A percentile compares a stretch with the other conserved stretches of the same genome.
Evolutionary conservation across 306 rosid genomes (phyloP).

Genomic region (Purshia tridentata): DNA sequence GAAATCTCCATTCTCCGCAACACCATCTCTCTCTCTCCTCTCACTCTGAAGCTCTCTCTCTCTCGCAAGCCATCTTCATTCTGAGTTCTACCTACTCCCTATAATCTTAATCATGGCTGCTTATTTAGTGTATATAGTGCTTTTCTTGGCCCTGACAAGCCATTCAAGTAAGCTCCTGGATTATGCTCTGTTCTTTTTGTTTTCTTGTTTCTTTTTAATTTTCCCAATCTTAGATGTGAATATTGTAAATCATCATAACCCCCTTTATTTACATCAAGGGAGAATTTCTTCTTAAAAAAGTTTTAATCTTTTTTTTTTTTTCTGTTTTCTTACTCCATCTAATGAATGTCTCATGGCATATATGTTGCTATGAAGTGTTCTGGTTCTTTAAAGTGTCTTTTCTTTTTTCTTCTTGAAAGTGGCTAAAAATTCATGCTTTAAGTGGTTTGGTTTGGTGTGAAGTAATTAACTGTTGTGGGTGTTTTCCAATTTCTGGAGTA

Average conservation of each 20-base stretch:
- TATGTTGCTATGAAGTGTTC: not conserved
- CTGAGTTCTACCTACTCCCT: constrained; percentile 18
- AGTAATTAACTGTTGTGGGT: constrained; percentile 9
- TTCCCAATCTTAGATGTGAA: constrained; percentile 16
- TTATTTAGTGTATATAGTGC: constrained; percentile 39
- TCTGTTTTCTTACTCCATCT: constrained; percentile 3
- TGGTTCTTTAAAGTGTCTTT: not conserved
- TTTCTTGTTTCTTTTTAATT: not conserved
- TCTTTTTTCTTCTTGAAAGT: not conserved
- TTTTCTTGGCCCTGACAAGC: constrained; percentile 56
- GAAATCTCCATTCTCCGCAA: constrained; percentile 31
- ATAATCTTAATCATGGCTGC: constrained; percentile 53
- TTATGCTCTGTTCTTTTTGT: not conserved
- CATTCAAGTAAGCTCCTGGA: constrained; percentile 69
- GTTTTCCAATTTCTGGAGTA: constrained; percentile 6
- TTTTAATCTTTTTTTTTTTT: constrained; percentile 5
- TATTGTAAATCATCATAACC: not conserved
- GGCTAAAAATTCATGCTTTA: no score
- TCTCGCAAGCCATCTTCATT: not conserved
- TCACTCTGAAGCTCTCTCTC: constrained; percentile 3
- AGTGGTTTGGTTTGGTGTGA: constrained; percentile 31
- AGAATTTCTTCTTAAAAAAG: not conserved
- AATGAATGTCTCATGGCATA: not conserved
- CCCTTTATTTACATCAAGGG: not conserved
- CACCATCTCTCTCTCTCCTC: not conserved